Base-by-base conservation (phyloP, 2,329 filamentous ascomycete species). In the Scedosporium dehoogii region DNA sequence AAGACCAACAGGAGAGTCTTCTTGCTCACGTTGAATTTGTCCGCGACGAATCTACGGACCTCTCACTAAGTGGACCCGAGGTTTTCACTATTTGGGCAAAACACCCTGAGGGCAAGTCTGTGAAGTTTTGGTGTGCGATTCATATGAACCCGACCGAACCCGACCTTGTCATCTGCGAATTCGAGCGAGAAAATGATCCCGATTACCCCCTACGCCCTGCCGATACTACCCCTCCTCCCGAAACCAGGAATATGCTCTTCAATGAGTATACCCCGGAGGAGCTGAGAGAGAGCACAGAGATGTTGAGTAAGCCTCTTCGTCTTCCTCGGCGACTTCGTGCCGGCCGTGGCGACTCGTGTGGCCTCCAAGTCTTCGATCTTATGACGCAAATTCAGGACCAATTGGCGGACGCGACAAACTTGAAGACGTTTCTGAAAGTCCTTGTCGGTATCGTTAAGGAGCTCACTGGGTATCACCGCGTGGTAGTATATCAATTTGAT, bases 401-500 rank as follows among this genome's bases (percentile, higher is more conserved):
- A 71, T 78, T 96, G 12, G 84, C 89, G 4, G 83, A 85, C 27
- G 90, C 91, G 1, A 79, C 85, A 0, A 87, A 82, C 64, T 76
- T 96, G 0, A 86, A 91, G 1, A 79, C 73, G 1, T 91, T 96
- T 64, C 76, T 96, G 44, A 93, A 94, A 68, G 86, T 92, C 5
- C 74, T 94, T 3, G 89, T 93, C 0, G 91, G 91, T 0, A 88
- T 96, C 6, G 85, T 96, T 41, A 96, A 96, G 70, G 92, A 96
- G 69, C 72, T 96, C 58, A 96, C 91, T 0, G 91, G 92, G 0
- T 96, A 96, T 66, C 92, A 96, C 70, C 88, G 92, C 12, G 90
- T 96, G 58, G 92, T 96, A 90, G 83, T 96, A 1, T 96, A 96
- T 69, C 91, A 96, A 72, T 96, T 96, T 66, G 92, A 96, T 71